phyloP scores from a whole-genome alignment of 2,329 filamentous ascomycete species.

The Fusarium brevicatenulatum region DNA sequence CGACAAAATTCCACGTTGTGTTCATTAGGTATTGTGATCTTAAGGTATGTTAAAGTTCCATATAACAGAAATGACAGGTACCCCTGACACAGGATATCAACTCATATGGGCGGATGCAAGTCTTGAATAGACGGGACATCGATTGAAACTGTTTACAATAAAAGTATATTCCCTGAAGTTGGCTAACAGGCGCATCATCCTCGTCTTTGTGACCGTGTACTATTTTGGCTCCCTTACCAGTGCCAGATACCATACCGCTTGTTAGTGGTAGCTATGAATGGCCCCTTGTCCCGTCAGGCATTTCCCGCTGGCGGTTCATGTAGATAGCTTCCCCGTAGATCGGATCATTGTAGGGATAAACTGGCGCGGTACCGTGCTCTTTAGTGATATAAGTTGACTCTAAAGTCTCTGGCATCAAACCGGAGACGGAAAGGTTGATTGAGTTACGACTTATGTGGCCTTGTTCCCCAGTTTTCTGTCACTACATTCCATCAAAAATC shows the following conservation, averaged over 20 bases:
- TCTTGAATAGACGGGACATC: neutral
- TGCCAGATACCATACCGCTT: too few relatives aligned
- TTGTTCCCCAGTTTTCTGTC: constrained; percentile 8
- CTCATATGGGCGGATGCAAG: neutral
- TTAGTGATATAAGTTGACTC: neutral
- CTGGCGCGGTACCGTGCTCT: neutral
- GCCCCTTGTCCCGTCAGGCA: neutral
- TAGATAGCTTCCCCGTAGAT: neutral
- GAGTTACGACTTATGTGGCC: neutral
- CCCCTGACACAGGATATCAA: neutral
- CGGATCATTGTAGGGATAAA: neutral
- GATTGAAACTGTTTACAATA: neutral
- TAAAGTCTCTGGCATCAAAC: neutral
- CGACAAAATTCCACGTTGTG: neutral
- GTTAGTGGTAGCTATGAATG: neutral
- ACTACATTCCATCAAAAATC: neutral
- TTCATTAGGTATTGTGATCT: neutral
- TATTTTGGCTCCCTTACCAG: neutral
- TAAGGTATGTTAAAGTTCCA: neutral
- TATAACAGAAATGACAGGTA: neutral
- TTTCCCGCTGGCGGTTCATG: neutral
- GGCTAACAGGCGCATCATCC: neutral
- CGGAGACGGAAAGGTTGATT: neutral
- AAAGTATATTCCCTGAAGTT: neutral
- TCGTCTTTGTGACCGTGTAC: neutral